Percentiles rank a stretch among this genome's conserved stretches.
Evolutionary conservation across 2,329 filamentous ascomycete species (phyloP).

Genomic region (Ceratocystis huliohia): DNA sequence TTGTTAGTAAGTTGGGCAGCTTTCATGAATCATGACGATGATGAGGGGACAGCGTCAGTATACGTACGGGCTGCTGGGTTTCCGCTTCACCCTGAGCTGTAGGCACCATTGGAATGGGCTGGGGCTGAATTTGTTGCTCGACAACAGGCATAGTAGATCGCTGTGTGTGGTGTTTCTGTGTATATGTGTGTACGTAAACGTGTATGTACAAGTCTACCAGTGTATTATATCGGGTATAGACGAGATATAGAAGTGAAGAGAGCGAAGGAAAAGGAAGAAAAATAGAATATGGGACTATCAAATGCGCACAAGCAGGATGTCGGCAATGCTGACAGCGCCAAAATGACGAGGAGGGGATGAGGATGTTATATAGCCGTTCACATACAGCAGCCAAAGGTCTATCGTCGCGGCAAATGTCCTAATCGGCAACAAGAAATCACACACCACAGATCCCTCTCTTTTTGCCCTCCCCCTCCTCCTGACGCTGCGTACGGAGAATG

Average conservation of each 20-base stretch:
- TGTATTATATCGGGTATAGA: no score
- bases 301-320: not conserved
- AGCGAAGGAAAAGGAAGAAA: not conserved
- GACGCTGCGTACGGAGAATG: not conserved
- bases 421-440: not conserved
- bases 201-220: no score
- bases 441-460: not conserved
- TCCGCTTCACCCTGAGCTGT: constrained; percentile 4
- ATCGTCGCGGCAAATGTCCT: not conserved
- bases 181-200: not conserved
- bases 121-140: constrained; percentile 11
- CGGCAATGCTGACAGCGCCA: not conserved
- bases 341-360: not conserved
- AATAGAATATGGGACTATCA: not conserved
- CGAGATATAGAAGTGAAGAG: not conserved
- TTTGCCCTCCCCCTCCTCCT: no score
- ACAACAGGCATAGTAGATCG: constrained; percentile 10
- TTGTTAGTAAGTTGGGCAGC: not conserved
- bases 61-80: constrained; percentile 17
- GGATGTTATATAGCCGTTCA: not conserved
- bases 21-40: not conserved
- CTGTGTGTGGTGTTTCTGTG: not conserved
- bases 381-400: not conserved
- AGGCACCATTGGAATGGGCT: constrained; percentile 12
- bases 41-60: no score